A percentile compares a stretch with the other conserved stretches of the same genome.
Conservation (phyloP, 768 basidiomycete species). For the Austroboletus eburneus region DNA sequence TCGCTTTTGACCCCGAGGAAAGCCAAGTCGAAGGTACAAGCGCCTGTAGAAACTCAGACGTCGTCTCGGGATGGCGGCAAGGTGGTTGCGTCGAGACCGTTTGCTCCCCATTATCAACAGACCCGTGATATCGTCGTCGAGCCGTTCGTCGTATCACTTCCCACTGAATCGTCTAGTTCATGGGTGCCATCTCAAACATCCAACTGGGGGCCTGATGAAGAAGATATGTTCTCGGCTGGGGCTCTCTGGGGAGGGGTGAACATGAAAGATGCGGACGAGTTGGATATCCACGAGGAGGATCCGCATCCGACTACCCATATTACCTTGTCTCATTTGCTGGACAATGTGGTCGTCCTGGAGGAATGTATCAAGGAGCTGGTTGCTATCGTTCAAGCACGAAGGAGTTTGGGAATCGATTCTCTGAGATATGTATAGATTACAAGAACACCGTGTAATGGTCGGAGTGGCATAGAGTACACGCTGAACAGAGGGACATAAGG, state of each 20-base stretch:
- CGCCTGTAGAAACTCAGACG: conserved; percentile 41
- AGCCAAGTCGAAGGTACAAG: conserved; percentile 40
- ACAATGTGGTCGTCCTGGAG: conserved; percentile 93
- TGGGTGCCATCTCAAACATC: conserved; percentile 58
- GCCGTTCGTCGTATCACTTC: conserved; percentile 59
- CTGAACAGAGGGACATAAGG: neutral
- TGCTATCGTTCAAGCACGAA: conserved; percentile 78
- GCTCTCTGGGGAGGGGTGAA: conserved; percentile 39
- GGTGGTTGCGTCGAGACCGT: conserved; percentile 64
- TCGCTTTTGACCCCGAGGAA: conserved; percentile 81
- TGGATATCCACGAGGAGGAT: conserved; percentile 23
- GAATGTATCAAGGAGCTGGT: conserved; percentile 92
- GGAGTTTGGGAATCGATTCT: conserved; percentile 80
- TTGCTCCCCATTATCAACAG: conserved; percentile 78
- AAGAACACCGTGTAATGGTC: neutral
- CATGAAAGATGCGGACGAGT: conserved; percentile 18
- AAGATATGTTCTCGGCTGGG: conserved; percentile 63
- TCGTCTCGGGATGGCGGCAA: conserved; percentile 40
- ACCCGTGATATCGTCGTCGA: conserved; percentile 70
- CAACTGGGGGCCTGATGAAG: conserved; percentile 58
- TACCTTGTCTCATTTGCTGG: conserved; percentile 79
- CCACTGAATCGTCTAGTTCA: conserved; percentile 43
- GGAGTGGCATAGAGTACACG: neutral
- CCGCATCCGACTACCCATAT: conserved; percentile 41
- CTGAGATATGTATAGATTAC: conserved; percentile 60